Conservation (phyloP, 345 rosid species). For the Gossypium ekmanianum region DNA sequence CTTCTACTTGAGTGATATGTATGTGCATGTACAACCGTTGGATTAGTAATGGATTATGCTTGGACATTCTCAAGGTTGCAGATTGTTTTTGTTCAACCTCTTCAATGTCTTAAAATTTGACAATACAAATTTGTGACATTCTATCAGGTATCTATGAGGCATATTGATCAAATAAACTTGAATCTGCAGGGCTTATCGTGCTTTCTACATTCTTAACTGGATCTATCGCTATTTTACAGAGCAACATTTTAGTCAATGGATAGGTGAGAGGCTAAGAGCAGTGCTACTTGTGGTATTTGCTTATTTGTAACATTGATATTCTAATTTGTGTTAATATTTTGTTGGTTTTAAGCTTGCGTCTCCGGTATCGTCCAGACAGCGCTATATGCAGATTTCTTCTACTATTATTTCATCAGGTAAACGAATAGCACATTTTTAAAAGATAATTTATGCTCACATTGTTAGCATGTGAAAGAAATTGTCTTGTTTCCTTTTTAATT, state of each 20-base stretch:
- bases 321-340: constrained; percentile 11
- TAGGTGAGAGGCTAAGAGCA: constrained; percentile 41
- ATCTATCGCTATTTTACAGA: constrained; percentile 72
- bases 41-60: not conserved
- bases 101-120: not conserved
- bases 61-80: not conserved
- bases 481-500: not conserved
- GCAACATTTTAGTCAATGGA: constrained; percentile 66
- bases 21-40: not conserved
- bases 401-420: constrained; percentile 84
- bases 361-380: constrained; percentile 87
- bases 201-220: constrained; percentile 84
- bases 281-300: not conserved
- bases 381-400: constrained; percentile 91
- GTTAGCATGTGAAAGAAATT: not conserved
- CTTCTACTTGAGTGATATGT: no score
- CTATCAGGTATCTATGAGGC: not conserved
- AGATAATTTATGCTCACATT: not conserved
- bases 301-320: constrained; percentile 1
- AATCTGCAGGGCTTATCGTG: constrained; percentile 74
- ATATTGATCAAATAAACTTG: not conserved
- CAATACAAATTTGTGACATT: not conserved
- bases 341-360: constrained; percentile 57
- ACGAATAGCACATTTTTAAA: not conserved
- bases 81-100: not conserved